Percentiles rank a stretch among this genome's conserved stretches.
These are phyloP conservation scores for Paraphoma chrysanthemicola DNA, from an alignment of 2,329 filamentous ascomycete genomes.

Conservation along the genomic window DNA sequence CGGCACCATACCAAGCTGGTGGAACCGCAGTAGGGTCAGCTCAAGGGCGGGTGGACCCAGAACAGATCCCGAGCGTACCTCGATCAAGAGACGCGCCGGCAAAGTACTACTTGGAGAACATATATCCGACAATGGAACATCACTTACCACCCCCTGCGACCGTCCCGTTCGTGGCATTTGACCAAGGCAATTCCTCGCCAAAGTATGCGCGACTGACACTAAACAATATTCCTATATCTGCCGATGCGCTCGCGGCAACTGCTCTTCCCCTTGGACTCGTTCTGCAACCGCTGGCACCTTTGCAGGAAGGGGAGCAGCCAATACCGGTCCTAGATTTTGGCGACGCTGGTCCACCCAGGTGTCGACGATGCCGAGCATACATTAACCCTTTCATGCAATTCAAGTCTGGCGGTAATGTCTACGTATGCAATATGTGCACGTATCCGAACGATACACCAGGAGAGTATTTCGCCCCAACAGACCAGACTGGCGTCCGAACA, in stretches of 20 bases:
- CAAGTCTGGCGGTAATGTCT: conserved; percentile 90
- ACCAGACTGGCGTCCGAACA: conserved; percentile 82
- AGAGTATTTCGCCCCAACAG: conserved; percentile 93
- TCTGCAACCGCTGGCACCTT: conserved; percentile 83
- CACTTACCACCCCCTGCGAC: conserved; percentile 89
- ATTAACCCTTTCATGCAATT: conserved; percentile 99
- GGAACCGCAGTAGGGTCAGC: conserved; percentile 62
- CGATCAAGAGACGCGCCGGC: conserved; percentile 82
- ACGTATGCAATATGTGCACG: conserved; percentile 97
- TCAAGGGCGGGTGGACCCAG: conserved; percentile 81
- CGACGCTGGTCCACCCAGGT: conserved; percentile 86
- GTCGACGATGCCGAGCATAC: conserved; percentile 90
- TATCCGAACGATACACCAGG: conserved; percentile 93
- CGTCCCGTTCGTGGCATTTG: conserved; percentile 88
- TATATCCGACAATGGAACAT: conserved; percentile 95
- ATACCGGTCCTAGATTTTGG: conserved; percentile 96
- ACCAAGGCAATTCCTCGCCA: conserved; percentile 95
- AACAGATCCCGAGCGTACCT: conserved; percentile 92
- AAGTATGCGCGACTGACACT: conserved; percentile 91
- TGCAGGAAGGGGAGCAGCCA: conserved; percentile 83
- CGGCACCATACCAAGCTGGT: conserved; percentile 32
- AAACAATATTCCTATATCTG: conserved; percentile 87
- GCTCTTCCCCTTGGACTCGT: conserved; percentile 86
- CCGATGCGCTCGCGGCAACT: conserved; percentile 80
- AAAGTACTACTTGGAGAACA: conserved; percentile 82